Evolutionary conservation across 169 alveolate genomes (phyloP), one percentile per base, ranked within the genome.

Genomic region (Cryptosporidium sp.): DNA sequence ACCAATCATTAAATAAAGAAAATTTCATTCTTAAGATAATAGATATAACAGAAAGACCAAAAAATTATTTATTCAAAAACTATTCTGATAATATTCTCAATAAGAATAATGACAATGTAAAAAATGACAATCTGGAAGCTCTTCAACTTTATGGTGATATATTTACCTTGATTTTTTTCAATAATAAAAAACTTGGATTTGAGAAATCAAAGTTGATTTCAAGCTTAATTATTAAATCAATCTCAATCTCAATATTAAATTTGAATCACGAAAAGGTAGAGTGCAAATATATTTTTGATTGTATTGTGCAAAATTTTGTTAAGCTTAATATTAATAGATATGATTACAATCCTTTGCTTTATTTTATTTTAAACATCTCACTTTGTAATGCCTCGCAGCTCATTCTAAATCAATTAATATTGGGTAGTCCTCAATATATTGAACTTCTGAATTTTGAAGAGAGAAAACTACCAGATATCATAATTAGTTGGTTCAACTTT

Each of bases 161-260:
- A 51, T 52, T 73, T 8, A 50, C 70, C 12, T 73, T 69, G 9
- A 58, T 37, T 55, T 73, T 73, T 55, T 52, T 43, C 35, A 31
- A 29, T 9, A 59, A 14, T 16, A 48, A 65, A 0, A 65, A 12
- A 65, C 51, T 65, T n/a, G 71, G 50, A 7, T 65, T 65, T 65
- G 71, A 65, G 50, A 35, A 65, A 35, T 65, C 52, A 21, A 52
- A 33, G 31, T 9, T 62, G 21, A n/a, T 73, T 33, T 35, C 86
- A 7, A 16, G 31, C 14, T 18, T 73, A 26, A n/a, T 51, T 8
- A 7, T 73, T 16, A 33, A 58, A 29, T 35, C 58, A 1, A 73
- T 73, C 14, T 73, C 86, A 55, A 73, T 73, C 39, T 73, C 68
- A 55, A 52, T 73, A 16, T 37, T 73, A n/a, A 35, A 73, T 37